These are phyloP conservation scores for Sisymbrium altissimum DNA, from an alignment of 345 rosid genomes.

Conservation along the genomic window DNA sequence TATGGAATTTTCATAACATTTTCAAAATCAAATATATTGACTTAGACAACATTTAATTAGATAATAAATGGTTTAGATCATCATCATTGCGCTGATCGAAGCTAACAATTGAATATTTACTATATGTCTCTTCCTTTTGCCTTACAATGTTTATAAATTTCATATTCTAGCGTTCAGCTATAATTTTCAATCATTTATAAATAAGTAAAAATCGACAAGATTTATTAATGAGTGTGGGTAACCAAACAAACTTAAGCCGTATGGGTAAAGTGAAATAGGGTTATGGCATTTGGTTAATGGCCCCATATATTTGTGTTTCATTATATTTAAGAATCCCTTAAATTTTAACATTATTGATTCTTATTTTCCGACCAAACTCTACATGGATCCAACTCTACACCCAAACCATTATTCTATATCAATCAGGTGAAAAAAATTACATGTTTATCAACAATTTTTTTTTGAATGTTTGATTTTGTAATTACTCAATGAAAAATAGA, in stretches of 20 bases:
- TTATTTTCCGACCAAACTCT: conserved; percentile 28
- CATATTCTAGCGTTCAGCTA: no score
- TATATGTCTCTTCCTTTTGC: not conserved
- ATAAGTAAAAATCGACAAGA: not conserved
- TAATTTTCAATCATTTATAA: not conserved
- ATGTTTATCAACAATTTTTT: not conserved
- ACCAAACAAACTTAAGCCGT: conserved; percentile 21
- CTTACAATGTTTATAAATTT: not conserved
- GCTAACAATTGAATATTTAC: not conserved
- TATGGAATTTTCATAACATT: not conserved
- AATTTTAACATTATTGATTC: not conserved
- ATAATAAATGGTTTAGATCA: not conserved
- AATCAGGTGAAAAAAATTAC: not conserved
- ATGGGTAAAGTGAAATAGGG: conserved; percentile 17
- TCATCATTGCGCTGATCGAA: not conserved
- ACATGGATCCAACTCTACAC: conserved; percentile 10
- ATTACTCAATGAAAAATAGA: not conserved
- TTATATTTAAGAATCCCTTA: not conserved
- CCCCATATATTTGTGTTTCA: not conserved
- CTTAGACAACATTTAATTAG: not conserved
- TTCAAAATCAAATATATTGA: not conserved
- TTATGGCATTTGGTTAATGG: conserved; percentile 10
- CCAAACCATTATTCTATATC: conserved; percentile 4
- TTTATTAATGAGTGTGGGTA: conserved; percentile 20
- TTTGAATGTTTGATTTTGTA: not conserved